A percentile compares a stretch with the other conserved stretches of the same genome.
These are phyloP conservation scores for Leptographium flavum DNA, from an alignment of 2,329 filamentous ascomycete species.

Conservation along the genomic window DNA sequence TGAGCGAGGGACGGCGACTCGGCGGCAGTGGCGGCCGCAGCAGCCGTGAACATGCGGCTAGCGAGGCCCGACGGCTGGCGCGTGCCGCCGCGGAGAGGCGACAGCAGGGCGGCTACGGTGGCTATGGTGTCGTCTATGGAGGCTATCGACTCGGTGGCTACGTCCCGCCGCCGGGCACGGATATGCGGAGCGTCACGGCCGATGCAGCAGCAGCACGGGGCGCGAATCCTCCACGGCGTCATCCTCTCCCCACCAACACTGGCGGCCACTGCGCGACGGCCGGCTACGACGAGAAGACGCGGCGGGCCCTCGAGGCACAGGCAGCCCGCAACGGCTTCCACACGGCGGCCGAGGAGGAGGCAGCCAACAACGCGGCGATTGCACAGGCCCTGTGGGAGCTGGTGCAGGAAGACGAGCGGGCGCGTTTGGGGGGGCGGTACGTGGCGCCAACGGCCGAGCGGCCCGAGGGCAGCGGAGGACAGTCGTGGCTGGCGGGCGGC, in stretches of 20 bases:
- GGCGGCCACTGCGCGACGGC: slow-evolving; percentile 66
- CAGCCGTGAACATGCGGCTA: background rate
- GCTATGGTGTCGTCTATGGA: slow-evolving; percentile 47
- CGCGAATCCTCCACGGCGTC: background rate
- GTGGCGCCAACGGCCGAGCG: slow-evolving; percentile 33
- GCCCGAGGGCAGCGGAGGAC: slow-evolving; percentile 33
- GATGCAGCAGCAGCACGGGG: slow-evolving; percentile 52
- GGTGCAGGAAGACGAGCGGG: slow-evolving; percentile 61
- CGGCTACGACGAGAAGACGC: slow-evolving; percentile 8
- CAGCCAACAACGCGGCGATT: slow-evolving; percentile 78
- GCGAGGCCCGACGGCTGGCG: slow-evolving; percentile 59
- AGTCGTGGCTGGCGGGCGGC: too few species aligned
- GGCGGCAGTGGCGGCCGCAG: slow-evolving; percentile 34
- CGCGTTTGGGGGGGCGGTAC: slow-evolving; percentile 40
- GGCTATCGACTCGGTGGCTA: slow-evolving; percentile 60
- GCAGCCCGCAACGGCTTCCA: slow-evolving; percentile 55
- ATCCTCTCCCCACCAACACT: background rate
- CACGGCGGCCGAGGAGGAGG: slow-evolving; percentile 75
- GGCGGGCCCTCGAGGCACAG: slow-evolving; percentile 8
- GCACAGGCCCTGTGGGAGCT: slow-evolving; percentile 75
- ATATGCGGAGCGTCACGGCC: slow-evolving; percentile 59
- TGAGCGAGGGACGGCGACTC: slow-evolving; percentile 59
- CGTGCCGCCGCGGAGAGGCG: slow-evolving; percentile 62
- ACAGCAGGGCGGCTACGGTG: slow-evolving; percentile 17
- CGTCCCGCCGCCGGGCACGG: slow-evolving; percentile 36